Evolutionary conservation across 1,284 basidiomycete genomes (phyloP).

Genomic region (Cryptococcus amylolentus): DNA sequence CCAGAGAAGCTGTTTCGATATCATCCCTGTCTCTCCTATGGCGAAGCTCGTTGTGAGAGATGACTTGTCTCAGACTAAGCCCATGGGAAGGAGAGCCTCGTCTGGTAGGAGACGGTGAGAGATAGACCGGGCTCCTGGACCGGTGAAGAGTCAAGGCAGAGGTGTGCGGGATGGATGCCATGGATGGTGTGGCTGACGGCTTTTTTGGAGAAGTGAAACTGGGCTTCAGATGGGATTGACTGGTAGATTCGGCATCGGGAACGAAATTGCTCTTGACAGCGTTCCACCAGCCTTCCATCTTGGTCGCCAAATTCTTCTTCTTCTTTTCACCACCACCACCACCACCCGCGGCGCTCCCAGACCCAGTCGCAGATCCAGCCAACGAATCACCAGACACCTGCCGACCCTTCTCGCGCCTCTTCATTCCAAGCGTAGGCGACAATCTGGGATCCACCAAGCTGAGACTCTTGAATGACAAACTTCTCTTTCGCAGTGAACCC

Average conservation of each 20-base stretch:
- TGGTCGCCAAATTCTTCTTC: conserved; percentile 49
- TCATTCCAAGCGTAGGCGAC: conserved; percentile 15
- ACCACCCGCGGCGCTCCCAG: neutral
- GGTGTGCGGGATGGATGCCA: no score
- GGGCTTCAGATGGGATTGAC: no score
- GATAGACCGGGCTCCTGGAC: no score
- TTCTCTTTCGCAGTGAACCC: conserved; percentile 22
- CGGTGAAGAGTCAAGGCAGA: no score
- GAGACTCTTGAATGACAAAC: conserved; percentile 35
- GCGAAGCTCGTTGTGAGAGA: conserved; percentile 35
- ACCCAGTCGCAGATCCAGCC: neutral
- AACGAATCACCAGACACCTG: conserved; percentile 36
- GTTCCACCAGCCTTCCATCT: conserved; percentile 54
- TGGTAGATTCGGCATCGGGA: conserved; percentile 12
- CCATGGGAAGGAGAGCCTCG: no score
- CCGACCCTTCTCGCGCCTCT: conserved; percentile 31
- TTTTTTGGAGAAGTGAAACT: no score
- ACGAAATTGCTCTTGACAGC: conserved; percentile 51
- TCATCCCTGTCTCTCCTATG: conserved; percentile 2
- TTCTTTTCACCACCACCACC: conserved; percentile 18
- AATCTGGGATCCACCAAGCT: conserved; percentile 34
- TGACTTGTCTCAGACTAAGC: conserved; percentile 19
- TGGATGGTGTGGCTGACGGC: no score
- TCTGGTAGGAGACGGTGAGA: no score
- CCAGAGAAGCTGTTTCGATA: conserved; percentile 15